Evolutionary conservation across 2,329 filamentous ascomycete genomes (phyloP).

Genomic region (Beauveria pseudobassiana): DNA sequence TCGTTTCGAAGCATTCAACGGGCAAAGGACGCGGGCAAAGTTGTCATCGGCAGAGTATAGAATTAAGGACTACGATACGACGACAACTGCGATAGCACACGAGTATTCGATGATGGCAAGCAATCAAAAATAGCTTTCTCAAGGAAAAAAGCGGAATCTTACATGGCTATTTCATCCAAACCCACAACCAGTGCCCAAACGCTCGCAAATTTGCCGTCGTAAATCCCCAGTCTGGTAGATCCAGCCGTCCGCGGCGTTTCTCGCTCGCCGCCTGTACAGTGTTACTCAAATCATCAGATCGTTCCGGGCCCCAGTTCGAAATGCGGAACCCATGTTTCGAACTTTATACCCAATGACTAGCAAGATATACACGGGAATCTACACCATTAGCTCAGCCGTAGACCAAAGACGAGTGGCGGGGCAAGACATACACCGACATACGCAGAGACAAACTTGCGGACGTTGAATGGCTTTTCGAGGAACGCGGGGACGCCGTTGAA

Average conservation of each 20-base stretch:
- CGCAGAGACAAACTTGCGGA: conserved; percentile 28
- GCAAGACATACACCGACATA: conserved; percentile 30
- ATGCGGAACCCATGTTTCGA: conserved; percentile 26
- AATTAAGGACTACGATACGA: too few relatives aligned
- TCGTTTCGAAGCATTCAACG: too few relatives aligned
- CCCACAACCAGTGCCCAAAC: conserved; percentile 29
- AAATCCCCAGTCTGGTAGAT: conserved; percentile 27
- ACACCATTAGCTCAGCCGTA: too few relatives aligned
- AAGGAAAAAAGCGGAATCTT: too few relatives aligned
- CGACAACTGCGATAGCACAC: too few relatives aligned
- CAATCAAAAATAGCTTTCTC: too few relatives aligned
- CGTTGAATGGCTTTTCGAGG: conserved; percentile 26
- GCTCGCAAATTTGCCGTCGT: conserved; percentile 23
- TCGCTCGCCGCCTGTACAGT: conserved; percentile 27
- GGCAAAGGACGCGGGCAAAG: too few relatives aligned
- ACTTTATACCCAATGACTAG: conserved; percentile 31
- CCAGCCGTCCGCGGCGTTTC: conserved; percentile 27
- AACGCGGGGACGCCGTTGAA: conserved; percentile 30
- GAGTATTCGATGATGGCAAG: too few relatives aligned
- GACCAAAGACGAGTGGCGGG: too few relatives aligned
- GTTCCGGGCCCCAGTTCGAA: conserved; percentile 27
- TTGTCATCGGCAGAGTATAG: too few relatives aligned
- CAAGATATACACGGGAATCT: conserved; percentile 30
- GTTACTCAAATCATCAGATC: conserved; percentile 29
- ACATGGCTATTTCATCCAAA: conserved; percentile 26